Evolutionary conservation across 768 basidiomycete genomes (phyloP), one percentile per base, ranked within the genome.

Genomic region (Russula lepida): DNA sequence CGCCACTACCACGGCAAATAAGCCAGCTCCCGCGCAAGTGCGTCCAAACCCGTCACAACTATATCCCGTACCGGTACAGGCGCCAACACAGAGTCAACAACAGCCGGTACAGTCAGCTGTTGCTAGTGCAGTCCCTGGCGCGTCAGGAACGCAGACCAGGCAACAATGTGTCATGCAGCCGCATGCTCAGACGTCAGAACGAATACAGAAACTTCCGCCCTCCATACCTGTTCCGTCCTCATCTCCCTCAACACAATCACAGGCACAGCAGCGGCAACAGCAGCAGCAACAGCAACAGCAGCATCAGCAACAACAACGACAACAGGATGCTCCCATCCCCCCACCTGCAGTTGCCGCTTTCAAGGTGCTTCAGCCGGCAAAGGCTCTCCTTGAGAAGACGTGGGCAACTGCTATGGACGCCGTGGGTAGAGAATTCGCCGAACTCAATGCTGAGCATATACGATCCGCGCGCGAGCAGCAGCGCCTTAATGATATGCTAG

Each of bases 331-430:
- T 17, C 6, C n/a, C n/a, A 19, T 28, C 1, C 7, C 46, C 1
- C 19, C 56, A 1, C 48, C 63, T 19, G 37, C 32, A 1, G 11
- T 48, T n/a, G 47, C 64, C 23, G 60, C 64, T 7, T 64, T 58
- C 33, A 57, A 23, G 37, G 55, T 62, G 6, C 64, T 64, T 23
- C 64, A 64, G 39, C 64, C 64, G 2, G 56, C 52, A 19, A 64
- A 64, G 32, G 37, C 21, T 2, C 60, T 64, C 23, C 56, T 64
- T 39, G 64, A 64, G 41, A 39, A 64, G 60, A 54, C 64, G 13
- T 64, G 64, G 64, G 52, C 47, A 4, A 54, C 60, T 0, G 52
- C 64, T 4, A 54, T 64, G 21, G 47, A 49, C 21, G 47, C 52
- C 0, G 60, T 63, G 13, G 60, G 62, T 28, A 43, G 25, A 9